phyloP scores from a whole-genome alignment of 371 early-diverging fungal genomes.

The Haplosporangium sp. region DNA sequence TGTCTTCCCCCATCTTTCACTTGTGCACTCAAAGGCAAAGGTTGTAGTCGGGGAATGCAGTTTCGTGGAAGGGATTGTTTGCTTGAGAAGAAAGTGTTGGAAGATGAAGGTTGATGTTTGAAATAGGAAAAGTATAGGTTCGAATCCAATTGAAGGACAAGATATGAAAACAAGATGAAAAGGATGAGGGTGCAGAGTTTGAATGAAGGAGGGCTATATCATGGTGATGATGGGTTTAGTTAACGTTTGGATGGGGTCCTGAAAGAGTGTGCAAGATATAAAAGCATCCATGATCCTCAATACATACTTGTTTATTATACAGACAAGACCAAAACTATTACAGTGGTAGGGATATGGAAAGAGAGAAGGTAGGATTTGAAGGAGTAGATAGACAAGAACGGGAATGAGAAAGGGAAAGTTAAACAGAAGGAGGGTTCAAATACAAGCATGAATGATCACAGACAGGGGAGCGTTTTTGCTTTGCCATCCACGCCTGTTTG shows the following conservation, averaged over 20 bases:
- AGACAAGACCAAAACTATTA: background rate
- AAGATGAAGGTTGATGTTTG: background rate
- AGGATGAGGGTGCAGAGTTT: background rate
- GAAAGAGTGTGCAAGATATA: background rate
- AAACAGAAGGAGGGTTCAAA: background rate
- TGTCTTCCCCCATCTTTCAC: conserved; percentile 33
- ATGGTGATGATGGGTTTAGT: background rate
- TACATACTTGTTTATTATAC: background rate
- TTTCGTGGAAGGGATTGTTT: background rate
- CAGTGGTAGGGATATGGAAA: background rate
- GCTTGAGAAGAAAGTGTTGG: background rate
- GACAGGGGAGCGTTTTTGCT: too few relatives aligned
- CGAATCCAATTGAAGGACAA: background rate
- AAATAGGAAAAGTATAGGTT: background rate
- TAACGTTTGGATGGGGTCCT: conserved; percentile 1
- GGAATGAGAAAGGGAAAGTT: background rate
- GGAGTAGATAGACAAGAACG: background rate
- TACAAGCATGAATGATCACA: background rate
- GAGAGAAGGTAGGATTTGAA: background rate
- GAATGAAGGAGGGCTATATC: background rate
- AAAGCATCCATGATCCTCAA: background rate
- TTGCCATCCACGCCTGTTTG: background rate
- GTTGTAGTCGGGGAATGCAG: conserved; percentile 9
- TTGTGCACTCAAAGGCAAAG: conserved; percentile 1
- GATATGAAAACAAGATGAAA: background rate